Conservation (phyloP, 352 stramenopile genomes). For the Detonula confervacea region DNA sequence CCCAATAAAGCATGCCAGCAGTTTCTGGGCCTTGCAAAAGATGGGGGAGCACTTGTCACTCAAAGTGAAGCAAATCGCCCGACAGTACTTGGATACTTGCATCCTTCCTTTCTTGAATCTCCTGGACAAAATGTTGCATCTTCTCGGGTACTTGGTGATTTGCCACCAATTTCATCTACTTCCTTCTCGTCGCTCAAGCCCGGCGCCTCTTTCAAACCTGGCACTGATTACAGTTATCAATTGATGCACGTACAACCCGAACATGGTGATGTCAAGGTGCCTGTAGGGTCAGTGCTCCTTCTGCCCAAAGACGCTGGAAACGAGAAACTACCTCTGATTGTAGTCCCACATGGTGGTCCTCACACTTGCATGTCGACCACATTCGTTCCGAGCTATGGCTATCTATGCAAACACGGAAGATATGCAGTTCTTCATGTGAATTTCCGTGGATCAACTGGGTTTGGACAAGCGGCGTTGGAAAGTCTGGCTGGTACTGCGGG, state of each 20-base stretch:
- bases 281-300: constrained; percentile 65
- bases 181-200: constrained; percentile 35
- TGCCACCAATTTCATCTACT: constrained; percentile 58
- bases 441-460: constrained; percentile 95
- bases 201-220: constrained; percentile 15
- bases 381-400: constrained; percentile 90
- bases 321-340: constrained; percentile 68
- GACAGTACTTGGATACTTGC: constrained; percentile 57
- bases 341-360: constrained; percentile 91
- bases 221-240: constrained; percentile 46
- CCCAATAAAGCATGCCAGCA: constrained; percentile 31
- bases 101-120: constrained; percentile 15
- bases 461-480: constrained; percentile 90
- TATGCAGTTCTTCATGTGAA: constrained; percentile 94
- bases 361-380: constrained; percentile 89
- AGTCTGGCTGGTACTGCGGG: constrained; percentile 91
- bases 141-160: constrained; percentile 31
- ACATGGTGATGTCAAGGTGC: constrained; percentile 44
- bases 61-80: constrained; percentile 54
- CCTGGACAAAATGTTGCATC: constrained; percentile 3
- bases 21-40: constrained; percentile 51
- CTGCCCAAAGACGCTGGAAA: constrained; percentile 41
- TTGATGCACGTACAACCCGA: constrained; percentile 45
- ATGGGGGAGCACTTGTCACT: constrained; percentile 55
- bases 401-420: constrained; percentile 85